Base-by-base conservation (phyloP, 176 grass and related monocot genomes). In the Raddia guianensis region DNA sequence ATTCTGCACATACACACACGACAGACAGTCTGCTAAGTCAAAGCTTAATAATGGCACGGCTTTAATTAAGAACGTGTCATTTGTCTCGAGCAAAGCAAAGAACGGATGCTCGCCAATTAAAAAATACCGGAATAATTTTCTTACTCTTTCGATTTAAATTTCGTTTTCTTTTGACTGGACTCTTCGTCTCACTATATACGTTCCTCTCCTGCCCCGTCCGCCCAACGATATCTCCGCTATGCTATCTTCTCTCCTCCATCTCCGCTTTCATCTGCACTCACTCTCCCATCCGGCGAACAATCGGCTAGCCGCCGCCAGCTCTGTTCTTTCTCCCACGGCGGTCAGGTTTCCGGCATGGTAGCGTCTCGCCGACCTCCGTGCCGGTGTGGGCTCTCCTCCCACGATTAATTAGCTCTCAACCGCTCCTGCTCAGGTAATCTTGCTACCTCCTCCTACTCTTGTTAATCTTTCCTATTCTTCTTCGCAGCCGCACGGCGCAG, bases 371-470 rank as follows among this genome's bases (percentile, higher is more conserved):
- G 15, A 33, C 35, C 12, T 9, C 8, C 7, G 3, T 16, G 5
- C 34, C 3, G 34, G 43, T 15, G 72, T 57, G 9, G 52, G 72
- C 16, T 18, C 16, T 44, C 52, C 5, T 7, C 16, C 6, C 35
- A 9, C 10, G 11, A 11, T 11, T 57, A 56, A 44, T 55, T 58
- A 40, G 71, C 33, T 54, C 32, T 11, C 49, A 35, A 19, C 20
- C 20, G 12, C 49, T 13, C 27, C 34, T 70, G n/a, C 27, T 73
- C 49, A 74, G 71, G 71, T 74, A 56, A 74, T 74, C 50, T 56
- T n/a, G 51, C 14, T 37, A 53, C 27, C 49, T 72, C 8, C 27
- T 72, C 18, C 33, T 12, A 45, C 18, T 68, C 51, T 40, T 35
- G 7, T 54, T 73, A 4, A 9, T 68, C 40, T 47, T 44, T 56